A percentile compares a stretch with the other conserved stretches of the same genome.
Evolutionary conservation across 495 filamentous ascomycete species (phyloP).

Genomic region (Penicillium dipodomyicola): DNA sequence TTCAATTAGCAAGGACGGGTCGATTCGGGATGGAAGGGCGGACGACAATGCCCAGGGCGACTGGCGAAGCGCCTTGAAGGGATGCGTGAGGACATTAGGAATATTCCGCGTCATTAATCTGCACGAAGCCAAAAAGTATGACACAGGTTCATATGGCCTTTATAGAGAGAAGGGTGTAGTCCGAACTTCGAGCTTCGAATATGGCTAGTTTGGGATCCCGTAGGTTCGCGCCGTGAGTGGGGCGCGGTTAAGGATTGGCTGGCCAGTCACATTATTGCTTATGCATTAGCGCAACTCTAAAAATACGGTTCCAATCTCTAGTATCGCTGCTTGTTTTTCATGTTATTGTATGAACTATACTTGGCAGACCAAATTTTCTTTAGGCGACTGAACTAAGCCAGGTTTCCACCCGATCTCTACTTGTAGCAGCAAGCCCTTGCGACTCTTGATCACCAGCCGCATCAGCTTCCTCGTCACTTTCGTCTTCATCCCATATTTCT

Average conservation of each 20-base stretch:
- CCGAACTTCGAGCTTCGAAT: too few relatives aligned
- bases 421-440: neutral
- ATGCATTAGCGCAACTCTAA: too few relatives aligned
- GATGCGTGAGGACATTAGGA: constrained; percentile 4
- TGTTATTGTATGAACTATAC: too few relatives aligned
- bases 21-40: constrained; percentile 13
- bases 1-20: constrained; percentile 18
- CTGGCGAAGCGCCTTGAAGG: constrained; percentile 8
- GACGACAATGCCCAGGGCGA: constrained; percentile 7
- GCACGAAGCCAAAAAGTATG: neutral
- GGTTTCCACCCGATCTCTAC: neutral
- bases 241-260: too few relatives aligned
- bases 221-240: too few relatives aligned
- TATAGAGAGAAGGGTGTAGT: neutral
- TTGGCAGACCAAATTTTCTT: too few relatives aligned
- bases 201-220: too few relatives aligned
- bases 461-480: neutral
- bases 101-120: constrained; percentile 9
- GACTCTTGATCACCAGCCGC: constrained; percentile 1
- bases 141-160: constrained; percentile 2
- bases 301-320: too few relatives aligned
- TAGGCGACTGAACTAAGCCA: constrained; percentile 3
- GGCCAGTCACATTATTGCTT: too few relatives aligned
- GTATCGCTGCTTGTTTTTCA: too few relatives aligned
- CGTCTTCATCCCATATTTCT: constrained; percentile 9